A percentile compares a stretch with the other conserved stretches of the same genome.
phyloP scores from a whole-genome alignment of 2,329 filamentous ascomycete genomes.

The Pestalotiopsis sp. region DNA sequence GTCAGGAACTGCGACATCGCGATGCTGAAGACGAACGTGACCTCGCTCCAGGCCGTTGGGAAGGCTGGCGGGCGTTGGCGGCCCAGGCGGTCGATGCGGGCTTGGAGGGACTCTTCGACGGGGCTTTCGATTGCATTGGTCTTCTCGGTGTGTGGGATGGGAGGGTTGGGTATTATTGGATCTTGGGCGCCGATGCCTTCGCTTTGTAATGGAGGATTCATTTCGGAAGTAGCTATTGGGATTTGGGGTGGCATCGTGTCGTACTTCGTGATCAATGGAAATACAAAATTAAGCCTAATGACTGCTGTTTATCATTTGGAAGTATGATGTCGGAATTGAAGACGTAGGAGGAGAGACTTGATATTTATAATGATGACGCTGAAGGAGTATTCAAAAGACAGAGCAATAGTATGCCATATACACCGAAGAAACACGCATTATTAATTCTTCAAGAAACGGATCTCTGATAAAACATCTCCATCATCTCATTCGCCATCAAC shows the following conservation, averaged over 20 bases:
- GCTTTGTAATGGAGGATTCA: not conserved
- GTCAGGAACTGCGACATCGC: slow-evolving; percentile 62
- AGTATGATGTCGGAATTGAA: too few species aligned
- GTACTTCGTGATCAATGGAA: not conserved
- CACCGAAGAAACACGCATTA: too few species aligned
- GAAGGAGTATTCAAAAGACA: too few species aligned
- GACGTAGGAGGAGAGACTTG: too few species aligned
- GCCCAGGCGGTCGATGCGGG: slow-evolving; percentile 57
- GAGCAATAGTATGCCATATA: too few species aligned
- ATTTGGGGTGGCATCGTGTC: not conserved
- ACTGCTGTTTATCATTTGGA: not conserved
- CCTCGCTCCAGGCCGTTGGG: slow-evolving; percentile 50
- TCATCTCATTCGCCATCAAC: not conserved
- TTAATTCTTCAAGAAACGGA: too few species aligned
- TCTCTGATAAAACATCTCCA: too few species aligned
- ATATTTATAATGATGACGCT: too few species aligned
- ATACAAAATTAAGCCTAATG: not conserved
- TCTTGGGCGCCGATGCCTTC: not conserved
- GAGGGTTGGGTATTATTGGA: not conserved
- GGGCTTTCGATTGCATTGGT: not conserved
- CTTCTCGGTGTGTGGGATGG: not conserved
- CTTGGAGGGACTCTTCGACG: slow-evolving; percentile 6
- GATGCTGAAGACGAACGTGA: slow-evolving; percentile 61
- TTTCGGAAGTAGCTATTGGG: not conserved
- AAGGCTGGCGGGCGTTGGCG: slow-evolving; percentile 59